These are phyloP conservation scores for Dillenia suffruticosa DNA, from an alignment of 164 flowering plant genomes.

Conservation along the genomic window DNA sequence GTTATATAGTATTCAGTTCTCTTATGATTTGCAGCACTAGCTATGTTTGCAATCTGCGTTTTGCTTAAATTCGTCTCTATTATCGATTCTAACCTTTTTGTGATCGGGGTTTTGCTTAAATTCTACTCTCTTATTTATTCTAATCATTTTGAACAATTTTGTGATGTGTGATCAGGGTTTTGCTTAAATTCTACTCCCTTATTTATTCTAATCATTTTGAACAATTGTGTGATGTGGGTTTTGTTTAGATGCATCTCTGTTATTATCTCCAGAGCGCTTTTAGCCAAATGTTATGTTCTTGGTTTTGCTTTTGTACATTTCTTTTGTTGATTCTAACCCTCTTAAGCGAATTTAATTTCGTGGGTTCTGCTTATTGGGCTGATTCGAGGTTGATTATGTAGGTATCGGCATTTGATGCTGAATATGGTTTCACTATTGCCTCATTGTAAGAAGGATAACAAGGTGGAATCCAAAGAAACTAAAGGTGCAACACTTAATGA, in stretches of 20 bases:
- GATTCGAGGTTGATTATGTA: conserved; percentile 9
- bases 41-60: background rate
- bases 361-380: background rate
- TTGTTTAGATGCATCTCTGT: too few species aligned
- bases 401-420: conserved; percentile 98
- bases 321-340: background rate
- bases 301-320: background rate
- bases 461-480: conserved; percentile 76
- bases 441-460: conserved; percentile 91
- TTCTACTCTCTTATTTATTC: too few species aligned
- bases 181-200: too few species aligned
- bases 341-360: background rate
- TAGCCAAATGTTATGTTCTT: too few species aligned
- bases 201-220: too few species aligned
- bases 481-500: conserved; percentile 85
- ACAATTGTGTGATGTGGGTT: too few species aligned
- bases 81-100: background rate
- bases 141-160: too few species aligned
- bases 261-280: too few species aligned
- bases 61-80: background rate
- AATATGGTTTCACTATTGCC: conserved; percentile 88
- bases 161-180: too few species aligned
- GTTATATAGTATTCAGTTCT: conserved; percentile 18
- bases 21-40: background rate
- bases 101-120: too few species aligned